Percentiles rank a stretch among this genome's conserved stretches.
These are phyloP conservation scores for Entomortierella beljakovae DNA, from an alignment of 192 early-diverging fungal genomes.

Conservation along the genomic window DNA sequence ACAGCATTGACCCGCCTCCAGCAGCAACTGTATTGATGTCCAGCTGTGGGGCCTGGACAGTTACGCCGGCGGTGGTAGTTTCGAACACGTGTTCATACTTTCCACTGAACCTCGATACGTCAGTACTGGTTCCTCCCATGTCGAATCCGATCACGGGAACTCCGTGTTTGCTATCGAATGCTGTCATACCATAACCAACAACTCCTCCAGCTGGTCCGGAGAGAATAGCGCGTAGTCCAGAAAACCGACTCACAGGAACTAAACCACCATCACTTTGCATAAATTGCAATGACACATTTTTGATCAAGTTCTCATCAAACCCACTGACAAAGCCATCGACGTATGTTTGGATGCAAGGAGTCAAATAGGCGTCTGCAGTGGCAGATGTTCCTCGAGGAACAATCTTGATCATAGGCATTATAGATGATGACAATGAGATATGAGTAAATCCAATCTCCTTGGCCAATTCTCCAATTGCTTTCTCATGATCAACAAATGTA, in stretches of 20 bases:
- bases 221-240: constrained; percentile 91
- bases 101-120: constrained; percentile 94
- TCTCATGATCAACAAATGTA: constrained; percentile 91
- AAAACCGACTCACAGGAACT: constrained; percentile 85
- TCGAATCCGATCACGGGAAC: constrained; percentile 94
- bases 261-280: constrained; percentile 99
- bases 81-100: constrained; percentile 94
- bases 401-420: constrained; percentile 95
- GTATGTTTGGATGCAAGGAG: constrained; percentile 91
- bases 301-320: constrained; percentile 79
- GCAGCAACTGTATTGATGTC: constrained; percentile 98
- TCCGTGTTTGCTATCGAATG: constrained; percentile 56
- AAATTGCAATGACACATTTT: constrained; percentile 78
- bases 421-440: constrained; percentile 82
- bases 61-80: constrained; percentile 90
- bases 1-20: constrained; percentile 93
- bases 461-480: constrained; percentile 72
- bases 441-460: constrained; percentile 84
- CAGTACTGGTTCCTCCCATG: constrained; percentile 94
- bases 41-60: constrained; percentile 95
- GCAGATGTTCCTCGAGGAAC: constrained; percentile 94
- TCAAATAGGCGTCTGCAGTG: constrained; percentile 93
- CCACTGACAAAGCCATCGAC: constrained; percentile 87
- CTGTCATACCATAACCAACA: constrained; percentile 77
- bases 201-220: constrained; percentile 97